Percentiles rank a stretch among this genome's conserved stretches.
phyloP scores from a whole-genome alignment of 2,329 filamentous ascomycete species.

The Magnaporthiopsis poae region DNA sequence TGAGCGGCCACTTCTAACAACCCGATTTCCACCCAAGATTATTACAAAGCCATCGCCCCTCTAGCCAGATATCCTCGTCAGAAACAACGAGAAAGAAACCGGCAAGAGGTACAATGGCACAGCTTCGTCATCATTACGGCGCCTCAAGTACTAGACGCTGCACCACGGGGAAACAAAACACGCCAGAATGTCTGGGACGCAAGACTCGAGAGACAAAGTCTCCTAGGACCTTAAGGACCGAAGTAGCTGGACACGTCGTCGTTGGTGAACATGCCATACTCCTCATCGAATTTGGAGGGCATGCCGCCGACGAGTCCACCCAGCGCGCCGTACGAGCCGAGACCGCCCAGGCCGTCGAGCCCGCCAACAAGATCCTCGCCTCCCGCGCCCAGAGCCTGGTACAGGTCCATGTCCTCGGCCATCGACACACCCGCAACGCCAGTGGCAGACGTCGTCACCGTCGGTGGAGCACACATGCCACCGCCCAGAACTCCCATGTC shows the following conservation, averaged over 20 bases:
- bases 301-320: constrained; percentile 23
- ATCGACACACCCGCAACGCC: constrained; percentile 15
- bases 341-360: constrained; percentile 14
- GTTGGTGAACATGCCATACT: constrained; percentile 41
- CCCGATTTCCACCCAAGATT: neutral
- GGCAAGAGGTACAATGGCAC: neutral
- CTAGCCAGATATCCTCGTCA: neutral
- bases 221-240: constrained; percentile 17
- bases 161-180: neutral
- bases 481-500: neutral
- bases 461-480: constrained; percentile 22
- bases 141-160: neutral
- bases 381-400: constrained; percentile 34
- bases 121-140: neutral
- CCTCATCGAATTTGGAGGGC: constrained; percentile 45
- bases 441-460: constrained; percentile 12
- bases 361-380: constrained; percentile 32
- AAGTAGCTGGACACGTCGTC: constrained; percentile 45
- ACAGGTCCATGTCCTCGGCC: constrained; percentile 32
- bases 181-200: neutral
- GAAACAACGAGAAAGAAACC: neutral
- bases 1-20: neutral
- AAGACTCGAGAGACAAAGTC: neutral
- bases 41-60: neutral
- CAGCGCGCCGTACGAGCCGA: neutral